A percentile compares a stretch with the other conserved stretches of the same genome.
phyloP scores from a whole-genome alignment of 1,284 basidiomycete genomes.

The Trametes hirsuta region DNA sequence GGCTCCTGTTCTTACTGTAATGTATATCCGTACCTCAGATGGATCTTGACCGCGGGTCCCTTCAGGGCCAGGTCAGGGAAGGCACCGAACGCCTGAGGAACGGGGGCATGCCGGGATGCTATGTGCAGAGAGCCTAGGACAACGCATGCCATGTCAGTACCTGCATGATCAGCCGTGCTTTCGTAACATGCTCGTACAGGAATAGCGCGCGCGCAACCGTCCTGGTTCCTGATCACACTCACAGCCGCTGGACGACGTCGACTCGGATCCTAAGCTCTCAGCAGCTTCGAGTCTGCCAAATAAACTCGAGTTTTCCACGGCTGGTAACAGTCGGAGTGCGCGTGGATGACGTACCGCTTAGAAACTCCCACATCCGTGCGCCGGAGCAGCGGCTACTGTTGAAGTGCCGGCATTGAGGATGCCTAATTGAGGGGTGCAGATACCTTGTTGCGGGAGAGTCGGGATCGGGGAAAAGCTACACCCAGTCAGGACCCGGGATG shows the following conservation, averaged over 20 bases:
- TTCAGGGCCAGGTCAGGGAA: slow-evolving; percentile 8
- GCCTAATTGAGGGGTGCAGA: slow-evolving; percentile 8
- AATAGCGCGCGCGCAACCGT: slow-evolving; percentile 14
- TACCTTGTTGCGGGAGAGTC: not conserved
- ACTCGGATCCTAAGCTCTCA: slow-evolving; percentile 7
- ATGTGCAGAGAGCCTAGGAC: slow-evolving; percentile 1
- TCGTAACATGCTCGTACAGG: not conserved
- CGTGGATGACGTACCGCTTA: slow-evolving; percentile 18
- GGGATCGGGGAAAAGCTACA: slow-evolving; percentile 3
- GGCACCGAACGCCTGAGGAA: not conserved
- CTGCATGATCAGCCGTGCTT: not conserved
- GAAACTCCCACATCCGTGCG: not conserved
- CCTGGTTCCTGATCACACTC: slow-evolving; percentile 17
- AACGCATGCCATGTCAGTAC: slow-evolving; percentile 14
- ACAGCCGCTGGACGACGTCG: not conserved
- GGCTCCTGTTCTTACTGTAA: not conserved
- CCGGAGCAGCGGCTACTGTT: not conserved
- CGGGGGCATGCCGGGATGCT: slow-evolving; percentile 2
- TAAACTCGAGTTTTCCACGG: slow-evolving; percentile 19
- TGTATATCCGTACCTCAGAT: slow-evolving; percentile 2
- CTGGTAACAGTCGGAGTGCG: slow-evolving; percentile 4
- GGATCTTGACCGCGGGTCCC: not conserved
- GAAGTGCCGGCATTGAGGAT: not conserved
- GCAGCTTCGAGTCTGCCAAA: slow-evolving; percentile 14
- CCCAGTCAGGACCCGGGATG: not conserved